Conservation (phyloP, 768 basidiomycete genomes). For the Chalciporus chontae region DNA sequence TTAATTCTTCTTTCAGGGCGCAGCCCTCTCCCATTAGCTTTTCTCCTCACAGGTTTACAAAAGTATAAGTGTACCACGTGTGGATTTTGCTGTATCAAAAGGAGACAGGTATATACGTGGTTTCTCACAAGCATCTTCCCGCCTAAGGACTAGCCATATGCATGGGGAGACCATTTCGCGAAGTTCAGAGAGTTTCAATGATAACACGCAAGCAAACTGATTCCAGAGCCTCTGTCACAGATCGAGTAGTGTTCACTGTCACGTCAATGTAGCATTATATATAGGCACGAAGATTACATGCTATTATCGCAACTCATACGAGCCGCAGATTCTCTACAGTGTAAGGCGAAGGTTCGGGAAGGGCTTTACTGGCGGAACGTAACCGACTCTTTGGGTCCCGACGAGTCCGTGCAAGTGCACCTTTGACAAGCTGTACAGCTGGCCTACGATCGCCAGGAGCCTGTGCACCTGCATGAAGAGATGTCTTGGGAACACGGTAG, state of each 20-base stretch:
- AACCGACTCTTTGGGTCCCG: constrained; percentile 23
- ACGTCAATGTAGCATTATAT: neutral
- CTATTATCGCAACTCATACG: constrained; percentile 11
- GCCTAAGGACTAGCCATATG: neutral
- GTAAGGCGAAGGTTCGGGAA: constrained; percentile 16
- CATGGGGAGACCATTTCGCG: too few relatives aligned
- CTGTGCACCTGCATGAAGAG: constrained; percentile 49
- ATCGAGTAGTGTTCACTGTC: neutral
- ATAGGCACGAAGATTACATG: neutral
- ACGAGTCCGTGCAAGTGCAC: constrained; percentile 39
- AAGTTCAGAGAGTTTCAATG: neutral
- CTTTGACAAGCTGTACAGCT: constrained; percentile 53
- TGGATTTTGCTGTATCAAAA: too few relatives aligned
- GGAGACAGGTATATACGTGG: too few relatives aligned
- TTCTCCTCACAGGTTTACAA: too few relatives aligned
- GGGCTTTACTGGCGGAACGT: constrained; percentile 7
- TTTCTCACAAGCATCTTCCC: neutral
- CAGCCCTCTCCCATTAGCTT: too few relatives aligned
- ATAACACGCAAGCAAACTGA: neutral
- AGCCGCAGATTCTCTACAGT: constrained; percentile 19
- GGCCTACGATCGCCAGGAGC: constrained; percentile 55
- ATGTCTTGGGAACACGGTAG: constrained; percentile 22
- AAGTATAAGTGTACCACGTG: too few relatives aligned
- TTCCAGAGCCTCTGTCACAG: neutral
- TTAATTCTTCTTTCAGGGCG: neutral